Evolutionary conservation across 495 filamentous ascomycete genomes (phyloP).

Genomic region (Aspergillus steynii): DNA sequence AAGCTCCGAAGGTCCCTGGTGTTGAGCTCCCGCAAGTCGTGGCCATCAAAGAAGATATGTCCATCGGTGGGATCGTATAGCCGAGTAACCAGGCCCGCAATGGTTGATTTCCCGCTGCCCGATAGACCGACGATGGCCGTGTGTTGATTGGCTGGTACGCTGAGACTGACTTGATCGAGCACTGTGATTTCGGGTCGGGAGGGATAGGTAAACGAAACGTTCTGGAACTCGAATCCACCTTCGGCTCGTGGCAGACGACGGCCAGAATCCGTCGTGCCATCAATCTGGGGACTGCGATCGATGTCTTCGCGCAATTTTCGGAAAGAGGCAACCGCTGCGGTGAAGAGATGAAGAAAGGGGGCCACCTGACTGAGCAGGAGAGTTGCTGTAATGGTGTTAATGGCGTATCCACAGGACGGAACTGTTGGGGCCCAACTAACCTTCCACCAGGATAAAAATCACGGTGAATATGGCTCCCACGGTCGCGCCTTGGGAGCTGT

Average conservation of each 20-base stretch:
- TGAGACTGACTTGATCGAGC: slow-evolving; percentile 48
- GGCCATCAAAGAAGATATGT: slow-evolving; percentile 53
- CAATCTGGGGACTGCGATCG: slow-evolving; percentile 50
- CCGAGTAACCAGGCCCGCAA: slow-evolving; percentile 56
- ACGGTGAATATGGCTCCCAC: slow-evolving; percentile 65
- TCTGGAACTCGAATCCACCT: slow-evolving; percentile 48
- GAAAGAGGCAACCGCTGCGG: slow-evolving; percentile 54
- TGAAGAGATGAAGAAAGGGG: slow-evolving; percentile 62
- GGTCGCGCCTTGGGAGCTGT: slow-evolving; percentile 31
- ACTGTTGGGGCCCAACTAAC: slow-evolving; percentile 30
- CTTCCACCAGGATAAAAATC: slow-evolving; percentile 65
- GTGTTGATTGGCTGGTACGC: slow-evolving; percentile 55
- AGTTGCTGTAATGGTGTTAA: slow-evolving; percentile 46
- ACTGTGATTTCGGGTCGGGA: slow-evolving; percentile 60
- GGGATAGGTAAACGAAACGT: slow-evolving; percentile 64
- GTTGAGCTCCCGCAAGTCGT: slow-evolving; percentile 56
- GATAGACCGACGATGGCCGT: slow-evolving; percentile 70
- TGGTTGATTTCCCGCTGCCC: slow-evolving; percentile 72
- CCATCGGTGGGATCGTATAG: slow-evolving; percentile 49
- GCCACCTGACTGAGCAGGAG: slow-evolving; percentile 63
- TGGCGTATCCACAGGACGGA: neutral
- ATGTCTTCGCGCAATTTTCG: slow-evolving; percentile 52
- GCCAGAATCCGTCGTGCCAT: slow-evolving; percentile 40
- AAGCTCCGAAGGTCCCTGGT: slow-evolving; percentile 55
- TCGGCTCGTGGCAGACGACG: slow-evolving; percentile 37